Conservation (phyloP, 2,329 filamentous ascomycete species). For the Incumbomyces delicatus region DNA sequence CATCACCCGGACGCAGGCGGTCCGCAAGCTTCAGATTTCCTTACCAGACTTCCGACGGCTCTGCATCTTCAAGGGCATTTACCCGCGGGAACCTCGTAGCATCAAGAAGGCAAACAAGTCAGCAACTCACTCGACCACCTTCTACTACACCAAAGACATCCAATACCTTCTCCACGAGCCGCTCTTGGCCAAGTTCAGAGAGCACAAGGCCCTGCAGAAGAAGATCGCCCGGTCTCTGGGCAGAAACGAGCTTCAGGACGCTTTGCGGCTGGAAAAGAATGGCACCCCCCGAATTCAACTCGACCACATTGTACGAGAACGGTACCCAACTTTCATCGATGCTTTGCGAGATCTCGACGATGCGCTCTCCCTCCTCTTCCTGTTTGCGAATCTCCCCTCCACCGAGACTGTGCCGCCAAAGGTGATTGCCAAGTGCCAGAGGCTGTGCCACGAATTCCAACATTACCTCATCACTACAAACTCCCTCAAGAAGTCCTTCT, state of each 20-base stretch:
- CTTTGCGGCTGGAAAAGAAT: constrained; percentile 80
- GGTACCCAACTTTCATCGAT: constrained; percentile 94
- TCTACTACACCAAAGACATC: constrained; percentile 88
- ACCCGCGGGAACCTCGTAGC: constrained; percentile 90
- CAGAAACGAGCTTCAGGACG: constrained; percentile 81
- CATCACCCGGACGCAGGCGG: constrained; percentile 91
- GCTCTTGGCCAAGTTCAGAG: constrained; percentile 84
- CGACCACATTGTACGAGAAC: constrained; percentile 94
- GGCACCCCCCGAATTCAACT: constrained; percentile 82
- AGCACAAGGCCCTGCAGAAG: constrained; percentile 93
- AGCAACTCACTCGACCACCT: constrained; percentile 82
- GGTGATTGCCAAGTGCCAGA: constrained; percentile 91
- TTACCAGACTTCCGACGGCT: constrained; percentile 94
- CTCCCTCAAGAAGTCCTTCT: constrained; percentile 86
- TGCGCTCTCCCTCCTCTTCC: constrained; percentile 90
- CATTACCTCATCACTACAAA: constrained; percentile 93
- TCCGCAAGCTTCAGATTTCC: constrained; percentile 95
- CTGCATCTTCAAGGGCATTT: constrained; percentile 99
- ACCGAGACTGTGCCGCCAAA: constrained; percentile 83
- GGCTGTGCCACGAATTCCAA: constrained; percentile 88
- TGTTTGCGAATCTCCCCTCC: constrained; percentile 92
- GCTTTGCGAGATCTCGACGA: constrained; percentile 91
- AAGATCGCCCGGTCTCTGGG: constrained; percentile 92
- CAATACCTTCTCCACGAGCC: constrained; percentile 97
- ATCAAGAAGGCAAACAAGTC: constrained; percentile 95